Percentiles rank a stretch among this genome's conserved stretches.
Conservation (phyloP, 257 asterid species). For the Capsicum rhomboideum region DNA sequence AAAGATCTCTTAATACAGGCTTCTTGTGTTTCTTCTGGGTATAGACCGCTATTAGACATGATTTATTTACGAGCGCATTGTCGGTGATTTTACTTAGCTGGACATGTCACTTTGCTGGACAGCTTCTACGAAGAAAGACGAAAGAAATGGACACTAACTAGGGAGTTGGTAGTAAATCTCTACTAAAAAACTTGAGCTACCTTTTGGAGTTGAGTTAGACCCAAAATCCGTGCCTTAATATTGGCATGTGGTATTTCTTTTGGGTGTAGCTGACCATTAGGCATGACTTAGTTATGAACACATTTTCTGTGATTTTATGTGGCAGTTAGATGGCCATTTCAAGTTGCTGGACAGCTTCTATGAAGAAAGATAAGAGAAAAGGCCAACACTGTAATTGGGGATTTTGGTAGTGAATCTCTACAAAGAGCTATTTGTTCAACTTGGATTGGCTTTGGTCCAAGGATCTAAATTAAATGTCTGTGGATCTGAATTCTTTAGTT, state of each 20-base stretch:
- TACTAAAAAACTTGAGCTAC: not conserved
- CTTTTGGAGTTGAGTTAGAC: not conserved
- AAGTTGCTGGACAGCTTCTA: not conserved
- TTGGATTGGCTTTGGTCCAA: not conserved
- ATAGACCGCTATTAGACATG: not conserved
- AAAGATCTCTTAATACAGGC: not conserved
- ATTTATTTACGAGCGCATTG: not conserved
- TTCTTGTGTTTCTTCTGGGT: not conserved
- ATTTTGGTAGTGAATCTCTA: not conserved
- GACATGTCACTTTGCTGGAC: not conserved
- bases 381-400: not conserved
- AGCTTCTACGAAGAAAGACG: not conserved
- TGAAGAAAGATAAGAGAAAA: not conserved
- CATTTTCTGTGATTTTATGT: not conserved
- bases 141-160: not conserved
- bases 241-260: not conserved
- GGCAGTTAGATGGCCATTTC: not conserved
- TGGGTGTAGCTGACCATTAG: not conserved
- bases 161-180: not conserved
- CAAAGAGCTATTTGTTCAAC: not conserved
- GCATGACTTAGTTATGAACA: not conserved
- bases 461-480: not conserved
- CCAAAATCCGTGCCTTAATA: not conserved
- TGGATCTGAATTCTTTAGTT: not conserved
- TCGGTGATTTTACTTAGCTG: not conserved